Conservation (phyloP, 1,284 basidiomycete genomes). For the Pascua guehoae region DNA sequence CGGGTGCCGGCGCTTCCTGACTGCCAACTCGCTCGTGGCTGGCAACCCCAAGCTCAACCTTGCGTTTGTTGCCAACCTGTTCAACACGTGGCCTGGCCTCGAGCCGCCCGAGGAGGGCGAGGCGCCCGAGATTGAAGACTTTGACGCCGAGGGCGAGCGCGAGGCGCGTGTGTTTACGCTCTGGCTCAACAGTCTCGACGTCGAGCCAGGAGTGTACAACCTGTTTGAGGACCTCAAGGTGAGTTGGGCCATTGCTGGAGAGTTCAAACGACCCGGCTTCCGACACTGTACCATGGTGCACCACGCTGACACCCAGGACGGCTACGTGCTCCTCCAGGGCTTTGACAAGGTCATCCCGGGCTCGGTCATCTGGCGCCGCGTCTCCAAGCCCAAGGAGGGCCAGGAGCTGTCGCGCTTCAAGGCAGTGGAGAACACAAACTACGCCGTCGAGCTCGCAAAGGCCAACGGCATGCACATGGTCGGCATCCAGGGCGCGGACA, state of each 20-base stretch:
- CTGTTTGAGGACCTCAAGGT: slow-evolving; percentile 91
- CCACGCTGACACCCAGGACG: slow-evolving; percentile 55
- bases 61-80: slow-evolving; percentile 96
- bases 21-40: slow-evolving; percentile 80
- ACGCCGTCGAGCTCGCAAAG: slow-evolving; percentile 86
- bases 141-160: slow-evolving; percentile 96
- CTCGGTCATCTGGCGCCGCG: slow-evolving; percentile 87
- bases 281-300: no score
- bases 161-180: slow-evolving; percentile 97
- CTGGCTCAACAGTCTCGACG: slow-evolving; percentile 95
- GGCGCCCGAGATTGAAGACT: slow-evolving; percentile 83
- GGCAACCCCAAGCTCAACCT: slow-evolving; percentile 98
- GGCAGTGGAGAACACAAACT: slow-evolving; percentile 97
- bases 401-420: slow-evolving; percentile 91
- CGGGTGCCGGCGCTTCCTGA: slow-evolving; percentile 93
- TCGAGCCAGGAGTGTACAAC: slow-evolving; percentile 94
- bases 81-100: slow-evolving; percentile 94
- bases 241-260: slow-evolving; percentile 9
- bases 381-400: slow-evolving; percentile 85
- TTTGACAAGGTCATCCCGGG: slow-evolving; percentile 95
- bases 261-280: no score
- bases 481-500: slow-evolving; percentile 95
- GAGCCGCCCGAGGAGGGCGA: slow-evolving; percentile 85
- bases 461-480: slow-evolving; percentile 93
- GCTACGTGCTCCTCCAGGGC: slow-evolving; percentile 84